Evolutionary conservation across 257 asterid genomes (phyloP), one percentile per base, ranked within the genome.

Genomic region (Datura wrightii): DNA sequence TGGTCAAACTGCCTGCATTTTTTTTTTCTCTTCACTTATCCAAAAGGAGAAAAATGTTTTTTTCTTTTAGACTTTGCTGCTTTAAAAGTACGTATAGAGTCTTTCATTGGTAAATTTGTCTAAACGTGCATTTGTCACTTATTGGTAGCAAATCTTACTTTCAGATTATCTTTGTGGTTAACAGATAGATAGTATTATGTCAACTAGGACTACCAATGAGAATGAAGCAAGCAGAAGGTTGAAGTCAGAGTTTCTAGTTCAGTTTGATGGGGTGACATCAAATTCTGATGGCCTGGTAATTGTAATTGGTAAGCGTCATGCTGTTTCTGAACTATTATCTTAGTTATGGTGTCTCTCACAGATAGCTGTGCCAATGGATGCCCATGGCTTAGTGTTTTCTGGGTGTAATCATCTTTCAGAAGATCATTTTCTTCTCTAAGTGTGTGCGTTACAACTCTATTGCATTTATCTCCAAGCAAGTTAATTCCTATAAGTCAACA

Each of bases 151-250:
- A 83, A 52, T 8, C 85, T 67, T 82, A 82, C 80, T 67, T 83
- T 67, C 41, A 69, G 67, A 54, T 31, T 82, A 48, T 83, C 67
- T 83, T 55, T 83, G 67, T 83, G 85, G 85, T 70, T 86, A 31
- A 79, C 95, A 96, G 99, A 96, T 96, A 44, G 99, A 96, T 88
- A 96, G 99, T 88, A 93, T 94, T 85, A 96, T 96, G 99, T 96
- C 99, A 71, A 89, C 98, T 60, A 94, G 99, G 88, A 96, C 97
- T 11, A 90, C 94, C 79, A 91, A 89, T 79, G 99, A 96, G 89
- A 96, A 96, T 90, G 99, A 96, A 94, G 96, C 99, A 62, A 96
- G 98, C 91, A 90, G 99, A 90, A 94, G 99, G 91, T 85, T 96
- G 91, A 96, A 96, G 86, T 96, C 99, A 1, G 99, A 96, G 90